These are phyloP conservation scores for Starmerella tilneyi DNA, from an alignment of 805 yeast genomes.

Conservation along the genomic window DNA sequence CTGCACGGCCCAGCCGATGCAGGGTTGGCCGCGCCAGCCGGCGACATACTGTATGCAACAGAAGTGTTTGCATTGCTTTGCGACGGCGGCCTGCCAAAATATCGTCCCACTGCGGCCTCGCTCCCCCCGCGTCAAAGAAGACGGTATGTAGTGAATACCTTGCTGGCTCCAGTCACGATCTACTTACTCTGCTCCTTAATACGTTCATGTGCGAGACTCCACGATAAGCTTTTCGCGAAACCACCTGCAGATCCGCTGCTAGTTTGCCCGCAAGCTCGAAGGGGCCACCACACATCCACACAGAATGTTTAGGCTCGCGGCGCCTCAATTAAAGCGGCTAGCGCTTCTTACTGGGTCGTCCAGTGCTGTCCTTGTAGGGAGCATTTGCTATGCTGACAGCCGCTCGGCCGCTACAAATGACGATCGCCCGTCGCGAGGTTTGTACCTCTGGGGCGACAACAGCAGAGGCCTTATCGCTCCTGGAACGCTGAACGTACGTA, in stretches of 20 bases:
- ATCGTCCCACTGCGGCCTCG: too few species aligned
- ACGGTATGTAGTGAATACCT: too few species aligned
- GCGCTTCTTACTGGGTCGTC: background rate
- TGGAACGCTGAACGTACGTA: conserved; percentile 32
- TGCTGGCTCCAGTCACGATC: too few species aligned
- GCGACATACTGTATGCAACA: too few species aligned
- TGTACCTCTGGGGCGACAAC: conserved; percentile 57
- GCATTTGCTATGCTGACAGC: background rate
- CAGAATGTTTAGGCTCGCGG: background rate
- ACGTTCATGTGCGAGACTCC: too few species aligned
- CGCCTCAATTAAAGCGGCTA: background rate
- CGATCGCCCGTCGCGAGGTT: conserved; percentile 32
- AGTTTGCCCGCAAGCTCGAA: too few species aligned
- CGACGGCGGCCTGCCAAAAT: too few species aligned
- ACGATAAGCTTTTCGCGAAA: too few species aligned
- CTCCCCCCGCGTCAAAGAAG: too few species aligned
- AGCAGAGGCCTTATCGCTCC: conserved; percentile 31
- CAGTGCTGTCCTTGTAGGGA: background rate
- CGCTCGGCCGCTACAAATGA: background rate
- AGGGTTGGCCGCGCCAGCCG: background rate
- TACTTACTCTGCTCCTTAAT: too few species aligned
- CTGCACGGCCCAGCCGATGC: background rate
- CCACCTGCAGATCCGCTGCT: too few species aligned
- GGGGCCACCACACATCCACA: background rate
- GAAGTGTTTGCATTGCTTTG: too few species aligned